These are phyloP conservation scores for Candida nitratophila DNA, from an alignment of 805 yeast genomes.

Conservation along the genomic window DNA sequence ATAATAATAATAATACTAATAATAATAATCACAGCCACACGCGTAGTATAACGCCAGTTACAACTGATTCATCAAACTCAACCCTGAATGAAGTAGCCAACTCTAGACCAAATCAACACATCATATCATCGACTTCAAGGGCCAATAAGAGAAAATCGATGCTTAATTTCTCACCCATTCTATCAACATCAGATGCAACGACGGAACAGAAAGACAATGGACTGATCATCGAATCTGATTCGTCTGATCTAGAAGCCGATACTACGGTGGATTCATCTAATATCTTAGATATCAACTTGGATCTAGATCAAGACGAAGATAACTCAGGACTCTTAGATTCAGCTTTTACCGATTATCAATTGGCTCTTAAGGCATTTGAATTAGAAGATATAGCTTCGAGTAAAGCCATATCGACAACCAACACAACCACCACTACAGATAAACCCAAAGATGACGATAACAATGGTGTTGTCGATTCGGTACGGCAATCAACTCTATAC, in stretches of 20 bases:
- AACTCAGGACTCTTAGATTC: constrained; percentile 1
- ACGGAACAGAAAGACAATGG: background rate
- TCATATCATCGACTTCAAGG: background rate
- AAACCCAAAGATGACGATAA: background rate
- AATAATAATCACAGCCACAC: too few species aligned
- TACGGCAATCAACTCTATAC: background rate
- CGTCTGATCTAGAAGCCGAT: background rate
- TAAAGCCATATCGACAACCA: background rate
- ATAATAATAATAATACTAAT: too few species aligned
- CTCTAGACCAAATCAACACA: too few species aligned
- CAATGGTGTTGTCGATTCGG: background rate
- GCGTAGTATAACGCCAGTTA: too few species aligned
- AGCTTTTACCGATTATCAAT: constrained; percentile 5
- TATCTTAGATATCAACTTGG: constrained; percentile 1
- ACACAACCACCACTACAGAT: background rate
- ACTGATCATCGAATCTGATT: background rate
- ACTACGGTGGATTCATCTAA: background rate
- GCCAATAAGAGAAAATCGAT: background rate
- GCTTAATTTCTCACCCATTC: background rate
- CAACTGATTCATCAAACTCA: too few species aligned
- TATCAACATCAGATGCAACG: background rate
- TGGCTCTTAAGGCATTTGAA: constrained; percentile 5
- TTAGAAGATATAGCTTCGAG: background rate
- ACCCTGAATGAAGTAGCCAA: too few species aligned
- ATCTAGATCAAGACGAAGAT: background rate